A percentile compares a stretch with the other conserved stretches of the same genome.
Conservation (phyloP, 306 rosid genomes). For the Cercis canadensis region DNA sequence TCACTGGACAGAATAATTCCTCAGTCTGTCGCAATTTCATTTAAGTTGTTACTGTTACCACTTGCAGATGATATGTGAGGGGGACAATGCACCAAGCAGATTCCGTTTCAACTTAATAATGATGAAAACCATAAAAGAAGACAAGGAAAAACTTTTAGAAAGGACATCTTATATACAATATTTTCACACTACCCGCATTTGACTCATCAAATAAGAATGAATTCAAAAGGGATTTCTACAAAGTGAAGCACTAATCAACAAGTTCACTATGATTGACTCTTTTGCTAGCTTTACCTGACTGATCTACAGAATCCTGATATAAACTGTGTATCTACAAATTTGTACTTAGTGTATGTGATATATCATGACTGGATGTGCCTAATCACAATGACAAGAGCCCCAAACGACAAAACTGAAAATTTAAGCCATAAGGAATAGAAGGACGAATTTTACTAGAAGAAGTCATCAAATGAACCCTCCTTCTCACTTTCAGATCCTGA, state of each 20-base stretch:
- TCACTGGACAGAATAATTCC: neutral
- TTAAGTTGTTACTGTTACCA: neutral
- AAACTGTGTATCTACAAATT: conserved; percentile 47
- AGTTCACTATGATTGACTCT: conserved; percentile 32
- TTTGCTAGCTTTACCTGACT: conserved; percentile 48
- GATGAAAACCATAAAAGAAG: neutral
- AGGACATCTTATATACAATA: conserved; percentile 33
- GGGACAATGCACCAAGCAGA: conserved; percentile 11
- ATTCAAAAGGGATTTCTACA: conserved; percentile 31
- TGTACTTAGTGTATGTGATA: conserved; percentile 28
- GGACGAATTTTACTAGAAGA: conserved; percentile 66
- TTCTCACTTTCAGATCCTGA: conserved; percentile 77
- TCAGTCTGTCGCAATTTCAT: neutral
- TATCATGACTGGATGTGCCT: conserved; percentile 5
- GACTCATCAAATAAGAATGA: conserved; percentile 27
- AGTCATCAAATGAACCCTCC: conserved; percentile 86
- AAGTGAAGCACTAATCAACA: conserved; percentile 35
- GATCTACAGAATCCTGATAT: conserved; percentile 47
- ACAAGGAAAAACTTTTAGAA: conserved; percentile 3
- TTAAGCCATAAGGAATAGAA: conserved; percentile 39
- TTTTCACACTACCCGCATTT: conserved; percentile 28
- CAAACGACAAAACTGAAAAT: conserved; percentile 29
- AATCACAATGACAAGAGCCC: conserved; percentile 35
- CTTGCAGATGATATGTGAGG: neutral
- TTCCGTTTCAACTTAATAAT: conserved; percentile 17